A percentile compares a stretch with the other conserved stretches of the same genome.
Evolutionary conservation across 495 filamentous ascomycete species (phyloP).

Genomic region (Letharia columbiana): DNA sequence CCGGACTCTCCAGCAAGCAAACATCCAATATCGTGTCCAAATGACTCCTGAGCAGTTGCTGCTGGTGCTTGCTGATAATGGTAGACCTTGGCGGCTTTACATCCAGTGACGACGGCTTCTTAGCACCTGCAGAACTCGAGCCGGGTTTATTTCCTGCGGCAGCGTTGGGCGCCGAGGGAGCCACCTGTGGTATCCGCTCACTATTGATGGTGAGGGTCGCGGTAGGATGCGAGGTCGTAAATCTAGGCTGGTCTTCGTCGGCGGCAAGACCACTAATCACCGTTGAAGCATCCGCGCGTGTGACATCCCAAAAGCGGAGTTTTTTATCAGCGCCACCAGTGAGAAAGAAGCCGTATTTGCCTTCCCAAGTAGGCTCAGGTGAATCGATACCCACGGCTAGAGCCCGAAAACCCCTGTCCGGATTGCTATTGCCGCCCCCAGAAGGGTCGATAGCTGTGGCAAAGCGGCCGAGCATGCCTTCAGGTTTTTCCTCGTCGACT

Average conservation of each 20-base stretch:
- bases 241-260: constrained; percentile 64
- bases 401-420: constrained; percentile 48
- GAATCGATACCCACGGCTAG: constrained; percentile 45
- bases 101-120: constrained; percentile 28
- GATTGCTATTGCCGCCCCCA: constrained; percentile 34
- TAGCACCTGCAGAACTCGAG: constrained; percentile 20
- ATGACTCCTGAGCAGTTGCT: constrained; percentile 76
- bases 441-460: constrained; percentile 59
- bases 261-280: constrained; percentile 70
- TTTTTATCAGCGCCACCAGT: constrained; percentile 85
- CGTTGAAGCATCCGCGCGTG: constrained; percentile 59
- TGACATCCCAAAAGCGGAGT: constrained; percentile 85
- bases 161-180: constrained; percentile 34
- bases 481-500: constrained; percentile 80
- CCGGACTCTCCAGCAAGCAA: constrained; percentile 76
- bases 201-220: constrained; percentile 60
- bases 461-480: constrained; percentile 83
- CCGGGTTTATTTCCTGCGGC: constrained; percentile 29
- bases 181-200: constrained; percentile 53
- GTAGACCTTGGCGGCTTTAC: constrained; percentile 61
- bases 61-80: constrained; percentile 83
- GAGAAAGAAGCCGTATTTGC: constrained; percentile 58
- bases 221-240: constrained; percentile 59
- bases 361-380: constrained; percentile 36
- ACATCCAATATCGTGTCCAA: constrained; percentile 85